These are phyloP conservation scores for Triglochin maritima DNA, from an alignment of 106 monocot genomes.

Conservation along the genomic window DNA sequence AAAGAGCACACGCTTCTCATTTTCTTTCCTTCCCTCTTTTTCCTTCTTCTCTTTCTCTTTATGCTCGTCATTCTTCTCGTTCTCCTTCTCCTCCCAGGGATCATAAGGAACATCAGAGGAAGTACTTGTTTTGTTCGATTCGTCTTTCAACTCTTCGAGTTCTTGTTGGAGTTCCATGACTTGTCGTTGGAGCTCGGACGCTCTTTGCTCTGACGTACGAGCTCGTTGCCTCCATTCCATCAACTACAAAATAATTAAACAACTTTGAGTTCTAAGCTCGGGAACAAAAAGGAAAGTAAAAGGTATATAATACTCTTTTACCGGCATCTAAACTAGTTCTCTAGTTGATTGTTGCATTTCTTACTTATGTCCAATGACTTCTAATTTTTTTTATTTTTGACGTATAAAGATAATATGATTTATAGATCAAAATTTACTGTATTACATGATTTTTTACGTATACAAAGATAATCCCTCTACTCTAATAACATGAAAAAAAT, in stretches of 20 bases:
- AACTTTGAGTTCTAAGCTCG: no score
- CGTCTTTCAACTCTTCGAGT: slow-evolving; percentile 4
- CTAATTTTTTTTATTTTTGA: no score
- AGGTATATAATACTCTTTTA: no score
- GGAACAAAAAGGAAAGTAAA: neutral
- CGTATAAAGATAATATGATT: no score
- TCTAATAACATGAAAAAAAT: no score
- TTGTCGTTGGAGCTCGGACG: slow-evolving; percentile 24
- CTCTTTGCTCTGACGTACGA: slow-evolving; percentile 23
- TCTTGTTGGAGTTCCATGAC: slow-evolving; percentile 12
- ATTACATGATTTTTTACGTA: no score
- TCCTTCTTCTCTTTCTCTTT: no score
- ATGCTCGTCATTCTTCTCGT: neutral
- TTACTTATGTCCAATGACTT: no score
- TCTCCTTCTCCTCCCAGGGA: neutral
- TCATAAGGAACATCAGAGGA: neutral
- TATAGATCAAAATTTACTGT: no score
- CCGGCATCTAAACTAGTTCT: neutral
- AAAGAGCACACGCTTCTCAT: slow-evolving; percentile 36
- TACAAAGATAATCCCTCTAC: no score
- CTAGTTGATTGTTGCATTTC: neutral
- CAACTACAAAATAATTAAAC: slow-evolving; percentile 15
- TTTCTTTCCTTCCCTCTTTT: slow-evolving; percentile 5
- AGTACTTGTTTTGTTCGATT: slow-evolving; percentile 5
- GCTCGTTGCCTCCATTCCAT: slow-evolving; percentile 61